These are phyloP conservation scores for Cyamopsis tetragonoloba DNA, from an alignment of 306 rosid genomes.

Conservation along the genomic window DNA sequence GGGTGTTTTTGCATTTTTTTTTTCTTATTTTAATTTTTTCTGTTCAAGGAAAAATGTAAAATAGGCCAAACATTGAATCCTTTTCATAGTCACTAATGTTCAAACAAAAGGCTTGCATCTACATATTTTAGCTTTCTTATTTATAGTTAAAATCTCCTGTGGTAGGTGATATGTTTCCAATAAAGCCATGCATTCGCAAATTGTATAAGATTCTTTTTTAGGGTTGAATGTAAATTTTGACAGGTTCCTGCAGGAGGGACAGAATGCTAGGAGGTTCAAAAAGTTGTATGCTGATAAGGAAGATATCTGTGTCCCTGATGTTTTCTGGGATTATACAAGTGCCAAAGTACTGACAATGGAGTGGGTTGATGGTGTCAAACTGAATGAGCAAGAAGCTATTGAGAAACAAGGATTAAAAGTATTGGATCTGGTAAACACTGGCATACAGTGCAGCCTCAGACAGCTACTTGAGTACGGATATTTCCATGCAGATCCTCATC, in stretches of 20 bases:
- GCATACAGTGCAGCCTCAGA: conserved; percentile 91
- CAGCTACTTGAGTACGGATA: conserved; percentile 93
- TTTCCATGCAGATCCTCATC: conserved; percentile 97
- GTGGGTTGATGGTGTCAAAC: conserved; percentile 88
- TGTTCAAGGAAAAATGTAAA: neutral
- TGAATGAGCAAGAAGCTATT: conserved; percentile 79
- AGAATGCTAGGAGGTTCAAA: conserved; percentile 81
- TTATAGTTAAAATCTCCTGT: neutral
- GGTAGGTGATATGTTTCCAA: neutral
- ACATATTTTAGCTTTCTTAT: neutral
- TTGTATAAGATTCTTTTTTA: conserved; percentile 34
- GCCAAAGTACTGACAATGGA: conserved; percentile 86
- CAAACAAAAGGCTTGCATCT: neutral
- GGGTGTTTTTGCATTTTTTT: neutral
- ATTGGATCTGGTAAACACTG: conserved; percentile 77
- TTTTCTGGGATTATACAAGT: conserved; percentile 90
- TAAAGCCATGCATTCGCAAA: neutral
- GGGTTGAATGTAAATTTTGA: conserved; percentile 70
- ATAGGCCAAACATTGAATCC: neutral
- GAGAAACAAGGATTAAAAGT: conserved; percentile 85
- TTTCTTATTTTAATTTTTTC: neutral
- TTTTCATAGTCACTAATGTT: neutral
- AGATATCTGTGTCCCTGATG: conserved; percentile 83
- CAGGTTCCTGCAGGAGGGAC: conserved; percentile 93
- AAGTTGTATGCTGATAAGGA: conserved; percentile 83